A percentile compares a stretch with the other conserved stretches of the same genome.
Evolutionary conservation across 2,329 filamentous ascomycete genomes (phyloP).

Genomic region (Stagonosporopsis rhizophila): DNA sequence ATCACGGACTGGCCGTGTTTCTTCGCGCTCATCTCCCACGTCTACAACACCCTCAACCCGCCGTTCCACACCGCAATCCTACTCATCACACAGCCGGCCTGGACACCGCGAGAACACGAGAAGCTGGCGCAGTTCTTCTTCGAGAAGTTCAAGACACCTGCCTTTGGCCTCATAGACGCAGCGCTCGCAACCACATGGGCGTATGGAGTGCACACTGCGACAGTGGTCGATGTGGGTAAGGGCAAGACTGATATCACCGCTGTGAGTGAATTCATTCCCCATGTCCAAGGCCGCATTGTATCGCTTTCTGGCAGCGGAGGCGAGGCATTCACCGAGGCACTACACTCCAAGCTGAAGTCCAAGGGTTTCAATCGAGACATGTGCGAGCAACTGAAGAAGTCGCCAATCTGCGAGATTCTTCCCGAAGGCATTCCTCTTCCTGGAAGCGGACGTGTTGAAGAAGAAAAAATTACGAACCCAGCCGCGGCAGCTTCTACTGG

Average conservation of each 20-base stretch:
- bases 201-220: slow-evolving; percentile 82
- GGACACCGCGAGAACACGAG: slow-evolving; percentile 88
- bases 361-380: slow-evolving; percentile 67
- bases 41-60: slow-evolving; percentile 86
- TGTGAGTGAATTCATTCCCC: slow-evolving; percentile 80
- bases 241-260: slow-evolving; percentile 94
- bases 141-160: slow-evolving; percentile 94
- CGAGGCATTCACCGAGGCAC: slow-evolving; percentile 79
- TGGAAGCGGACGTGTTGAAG: slow-evolving; percentile 53
- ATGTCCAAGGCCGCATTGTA: slow-evolving; percentile 70
- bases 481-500: slow-evolving; percentile 65
- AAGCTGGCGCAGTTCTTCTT: slow-evolving; percentile 92
- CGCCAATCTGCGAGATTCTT: slow-evolving; percentile 67
- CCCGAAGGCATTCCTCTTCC: slow-evolving; percentile 62
- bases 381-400: slow-evolving; percentile 71
- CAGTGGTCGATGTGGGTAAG: slow-evolving; percentile 88
- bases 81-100: slow-evolving; percentile 86
- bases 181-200: slow-evolving; percentile 81
- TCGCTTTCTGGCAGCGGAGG: slow-evolving; percentile 76
- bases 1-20: slow-evolving; percentile 93
- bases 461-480: slow-evolving; percentile 56
- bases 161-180: slow-evolving; percentile 88
- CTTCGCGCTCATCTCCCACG: slow-evolving; percentile 89
- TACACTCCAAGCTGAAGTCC: slow-evolving; percentile 69
- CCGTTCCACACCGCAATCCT: slow-evolving; percentile 95